These are phyloP conservation scores for Starmera quercuum DNA, from an alignment of 805 yeast species.

Conservation along the genomic window DNA sequence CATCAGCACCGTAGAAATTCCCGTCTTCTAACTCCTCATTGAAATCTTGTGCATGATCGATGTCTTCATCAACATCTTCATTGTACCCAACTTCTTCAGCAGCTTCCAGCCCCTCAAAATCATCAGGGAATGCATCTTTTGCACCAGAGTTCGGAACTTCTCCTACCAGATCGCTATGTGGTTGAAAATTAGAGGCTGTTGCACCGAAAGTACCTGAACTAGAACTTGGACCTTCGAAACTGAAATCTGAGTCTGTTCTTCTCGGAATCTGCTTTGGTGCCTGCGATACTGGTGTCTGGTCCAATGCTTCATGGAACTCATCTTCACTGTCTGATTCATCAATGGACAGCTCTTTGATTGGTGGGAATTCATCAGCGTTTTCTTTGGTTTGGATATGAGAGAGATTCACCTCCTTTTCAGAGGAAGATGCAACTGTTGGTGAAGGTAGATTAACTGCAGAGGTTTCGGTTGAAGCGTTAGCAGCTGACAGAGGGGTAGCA, in stretches of 20 bases:
- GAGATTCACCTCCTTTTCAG: too few relatives aligned
- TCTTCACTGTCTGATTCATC: conserved; percentile 43
- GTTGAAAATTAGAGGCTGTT: conserved; percentile 6
- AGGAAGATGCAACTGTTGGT: too few relatives aligned
- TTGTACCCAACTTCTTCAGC: conserved; percentile 24
- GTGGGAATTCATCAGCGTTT: conserved; percentile 49
- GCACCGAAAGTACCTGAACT: conserved; percentile 14
- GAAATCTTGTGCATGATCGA: conserved; percentile 11
- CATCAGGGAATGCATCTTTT: conserved; percentile 25
- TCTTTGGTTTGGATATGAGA: too few relatives aligned
- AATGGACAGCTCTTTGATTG: conserved; percentile 47
- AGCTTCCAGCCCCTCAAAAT: conserved; percentile 37
- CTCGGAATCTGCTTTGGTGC: conserved; percentile 5
- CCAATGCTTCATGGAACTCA: conserved; percentile 33
- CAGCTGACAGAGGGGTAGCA: conserved; percentile 6
- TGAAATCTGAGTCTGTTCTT: conserved; percentile 6
- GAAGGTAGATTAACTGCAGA: too few relatives aligned
- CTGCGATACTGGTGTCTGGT: conserved; percentile 16
- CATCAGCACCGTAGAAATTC: conserved; percentile 21
- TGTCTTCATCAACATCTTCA: conserved; percentile 22
- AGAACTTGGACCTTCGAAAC: conserved; percentile 13
- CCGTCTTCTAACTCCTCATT: conserved; percentile 16
- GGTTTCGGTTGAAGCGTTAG: conserved; percentile 8
- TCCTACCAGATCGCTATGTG: too few relatives aligned
- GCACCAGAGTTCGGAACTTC: too few relatives aligned